Conservation (phyloP, 2,329 filamentous ascomycete species). For the Chaetomium sp. region DNA sequence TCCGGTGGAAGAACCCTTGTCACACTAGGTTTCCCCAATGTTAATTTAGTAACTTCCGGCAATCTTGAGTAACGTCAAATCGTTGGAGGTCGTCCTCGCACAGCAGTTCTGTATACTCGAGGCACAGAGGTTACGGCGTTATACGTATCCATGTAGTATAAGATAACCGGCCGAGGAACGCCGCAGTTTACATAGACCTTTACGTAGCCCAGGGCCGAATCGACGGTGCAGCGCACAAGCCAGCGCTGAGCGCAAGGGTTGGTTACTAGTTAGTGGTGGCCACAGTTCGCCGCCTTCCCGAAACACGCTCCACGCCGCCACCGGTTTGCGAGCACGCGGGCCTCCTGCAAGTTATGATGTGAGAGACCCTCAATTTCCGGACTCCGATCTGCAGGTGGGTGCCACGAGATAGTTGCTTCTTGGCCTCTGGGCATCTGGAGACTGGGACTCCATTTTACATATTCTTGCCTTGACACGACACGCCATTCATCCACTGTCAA, state of each 20-base stretch:
- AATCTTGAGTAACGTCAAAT: too few relatives aligned
- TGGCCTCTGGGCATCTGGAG: not conserved
- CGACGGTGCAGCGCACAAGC: slow-evolving; percentile 8
- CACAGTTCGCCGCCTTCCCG: slow-evolving; percentile 6
- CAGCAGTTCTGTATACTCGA: not conserved
- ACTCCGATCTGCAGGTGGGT: slow-evolving; percentile 18
- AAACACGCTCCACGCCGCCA: slow-evolving; percentile 12
- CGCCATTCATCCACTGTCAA: not conserved
- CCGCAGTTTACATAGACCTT: not conserved
- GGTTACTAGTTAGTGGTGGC: not conserved
- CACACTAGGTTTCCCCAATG: not conserved
- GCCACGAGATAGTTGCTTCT: slow-evolving; percentile 14
- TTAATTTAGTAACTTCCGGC: not conserved
- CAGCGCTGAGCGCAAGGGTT: not conserved
- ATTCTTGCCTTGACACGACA: not conserved
- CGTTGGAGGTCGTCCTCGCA: not conserved
- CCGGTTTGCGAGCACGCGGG: not conserved
- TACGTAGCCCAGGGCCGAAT: slow-evolving; percentile 3
- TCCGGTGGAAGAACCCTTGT: not conserved
- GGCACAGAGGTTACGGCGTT: not conserved
- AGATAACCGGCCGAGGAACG: too few relatives aligned
- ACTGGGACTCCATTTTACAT: not conserved
- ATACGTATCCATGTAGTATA: too few relatives aligned
- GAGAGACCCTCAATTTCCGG: slow-evolving; percentile 19
- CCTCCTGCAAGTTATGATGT: not conserved